A percentile compares a stretch with the other conserved stretches of the same genome.
These are phyloP conservation scores for Proliferodiscus dingleyae DNA, from an alignment of 2,329 filamentous ascomycete species.

Conservation along the genomic window DNA sequence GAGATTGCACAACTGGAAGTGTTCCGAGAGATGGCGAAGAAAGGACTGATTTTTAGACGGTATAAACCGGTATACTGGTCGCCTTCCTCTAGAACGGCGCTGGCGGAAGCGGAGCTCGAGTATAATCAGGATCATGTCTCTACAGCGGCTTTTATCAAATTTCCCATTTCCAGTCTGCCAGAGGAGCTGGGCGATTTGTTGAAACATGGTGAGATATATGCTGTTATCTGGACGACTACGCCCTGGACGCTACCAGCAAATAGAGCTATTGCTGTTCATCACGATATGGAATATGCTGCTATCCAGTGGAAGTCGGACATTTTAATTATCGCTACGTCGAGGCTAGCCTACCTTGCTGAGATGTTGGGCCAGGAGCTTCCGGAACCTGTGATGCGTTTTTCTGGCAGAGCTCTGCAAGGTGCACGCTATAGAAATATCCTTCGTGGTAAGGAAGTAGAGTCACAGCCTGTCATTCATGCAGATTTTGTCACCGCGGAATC, in stretches of 20 bases:
- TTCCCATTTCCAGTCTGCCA: constrained; percentile 55
- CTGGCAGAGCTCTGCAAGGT: constrained; percentile 60
- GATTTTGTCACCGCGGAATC: constrained; percentile 86
- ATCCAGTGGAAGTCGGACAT: constrained; percentile 53
- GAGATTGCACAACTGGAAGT: constrained; percentile 71
- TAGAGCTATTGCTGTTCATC: constrained; percentile 76
- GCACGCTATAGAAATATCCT: constrained; percentile 68
- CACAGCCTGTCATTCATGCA: constrained; percentile 72
- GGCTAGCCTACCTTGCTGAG: constrained; percentile 55
- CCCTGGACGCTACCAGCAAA: constrained; percentile 97
- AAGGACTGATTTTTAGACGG: constrained; percentile 69
- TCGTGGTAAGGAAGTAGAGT: constrained; percentile 48
- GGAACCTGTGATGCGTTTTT: constrained; percentile 51
- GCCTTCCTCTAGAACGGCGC: constrained; percentile 69
- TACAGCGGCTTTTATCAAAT: constrained; percentile 72
- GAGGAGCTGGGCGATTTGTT: constrained; percentile 37
- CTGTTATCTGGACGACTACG: constrained; percentile 98
- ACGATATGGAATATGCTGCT: constrained; percentile 68
- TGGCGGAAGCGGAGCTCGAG: constrained; percentile 81
- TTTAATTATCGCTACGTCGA: constrained; percentile 66
- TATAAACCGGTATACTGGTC: constrained; percentile 88
- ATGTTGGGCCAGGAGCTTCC: constrained; percentile 34
- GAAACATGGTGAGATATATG: constrained; percentile 49
- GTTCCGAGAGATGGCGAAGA: constrained; percentile 69
- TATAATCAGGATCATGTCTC: constrained; percentile 73